Base-by-base conservation (phyloP, 2,329 filamentous ascomycete species). In the Ophiostoma ips region DNA sequence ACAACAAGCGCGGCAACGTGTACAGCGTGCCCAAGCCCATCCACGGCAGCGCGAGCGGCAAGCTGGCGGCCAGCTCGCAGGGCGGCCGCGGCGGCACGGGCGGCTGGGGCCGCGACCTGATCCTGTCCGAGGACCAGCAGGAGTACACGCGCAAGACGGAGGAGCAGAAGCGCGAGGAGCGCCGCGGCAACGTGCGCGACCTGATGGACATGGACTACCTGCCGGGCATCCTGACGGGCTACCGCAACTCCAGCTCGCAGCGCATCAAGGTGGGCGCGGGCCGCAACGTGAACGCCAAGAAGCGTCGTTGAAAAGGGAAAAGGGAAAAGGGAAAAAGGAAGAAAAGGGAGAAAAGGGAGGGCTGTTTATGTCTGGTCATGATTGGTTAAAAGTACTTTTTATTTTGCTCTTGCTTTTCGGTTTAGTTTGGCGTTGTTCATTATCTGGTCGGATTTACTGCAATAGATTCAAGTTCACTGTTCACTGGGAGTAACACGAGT, bases 121-220 rank as follows among this genome's bases (percentile, higher is more conserved):
- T 98, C 49, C 69, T 98, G 10, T 81, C 88, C 0, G 90, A 95
- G 67, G 92, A 98, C 63, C 92, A 98, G 71, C 95, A 79, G 70
- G 92, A 98, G 70, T 96, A 85, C 64, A 64, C 76, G 38, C 71
- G 75, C 55, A 81, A 81, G 49, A 64, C 76, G 15, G 75, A 74
- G 3, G 75, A 81, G 57, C 77, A 84, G 62, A 77, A 75, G 58
- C 77, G 83, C 58, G 71, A 70, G 49, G 28, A 48, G 35, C 34
- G 46, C 21, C 31, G 34, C 15, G 33, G 31, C 31, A 34, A 81
- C 61, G 79, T 85, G 63, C 81, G 79, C 61, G 87, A 95, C 66
- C 68, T 95, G 51, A 94, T 96, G 90, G 90, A 96, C 62, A 83
- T 94, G 62, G 90, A 98, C 66, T 94, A 89, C 63, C 66, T 96